A percentile compares a stretch with the other conserved stretches of the same genome.
These are phyloP conservation scores for Arachis stenosperma DNA, from an alignment of 306 rosid genomes.

Conservation along the genomic window DNA sequence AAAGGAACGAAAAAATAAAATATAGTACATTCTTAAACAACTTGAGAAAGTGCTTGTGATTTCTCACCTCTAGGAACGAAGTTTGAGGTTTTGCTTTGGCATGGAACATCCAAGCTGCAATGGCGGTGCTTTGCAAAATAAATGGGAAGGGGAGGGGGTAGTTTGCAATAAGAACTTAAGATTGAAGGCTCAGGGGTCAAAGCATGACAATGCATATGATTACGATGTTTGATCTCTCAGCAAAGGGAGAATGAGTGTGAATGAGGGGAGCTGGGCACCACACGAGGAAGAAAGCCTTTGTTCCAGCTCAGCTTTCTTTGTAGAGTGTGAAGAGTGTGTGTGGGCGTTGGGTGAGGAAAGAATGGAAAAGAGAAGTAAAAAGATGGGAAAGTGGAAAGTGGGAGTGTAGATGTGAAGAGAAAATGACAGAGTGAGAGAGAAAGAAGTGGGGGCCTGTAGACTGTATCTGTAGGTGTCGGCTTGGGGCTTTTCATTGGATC, in stretches of 20 bases:
- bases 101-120: slow-evolving; percentile 31
- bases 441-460: not conserved
- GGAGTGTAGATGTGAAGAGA: slow-evolving; percentile 32
- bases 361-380: slow-evolving; percentile 41
- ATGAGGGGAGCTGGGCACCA: slow-evolving; percentile 23
- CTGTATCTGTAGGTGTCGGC: slow-evolving; percentile 35
- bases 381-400: slow-evolving; percentile 48
- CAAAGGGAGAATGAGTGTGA: slow-evolving; percentile 19
- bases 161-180: not conserved
- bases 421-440: slow-evolving; percentile 26
- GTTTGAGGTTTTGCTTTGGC: slow-evolving; percentile 23
- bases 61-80: slow-evolving; percentile 37
- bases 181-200: not conserved
- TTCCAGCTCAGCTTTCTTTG: slow-evolving; percentile 32
- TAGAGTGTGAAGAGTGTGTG: slow-evolving; percentile 30
- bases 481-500: slow-evolving; percentile 43
- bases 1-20: not conserved
- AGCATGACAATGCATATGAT: not conserved
- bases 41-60: not conserved
- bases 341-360: slow-evolving; percentile 53
- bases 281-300: slow-evolving; percentile 1
- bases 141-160: not conserved
- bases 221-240: slow-evolving; percentile 40
- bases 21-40: not conserved
- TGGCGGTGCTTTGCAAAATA: not conserved